Conservation (phyloP, 108 stramenopile genomes). For the Mediolabrus comicus region DNA sequence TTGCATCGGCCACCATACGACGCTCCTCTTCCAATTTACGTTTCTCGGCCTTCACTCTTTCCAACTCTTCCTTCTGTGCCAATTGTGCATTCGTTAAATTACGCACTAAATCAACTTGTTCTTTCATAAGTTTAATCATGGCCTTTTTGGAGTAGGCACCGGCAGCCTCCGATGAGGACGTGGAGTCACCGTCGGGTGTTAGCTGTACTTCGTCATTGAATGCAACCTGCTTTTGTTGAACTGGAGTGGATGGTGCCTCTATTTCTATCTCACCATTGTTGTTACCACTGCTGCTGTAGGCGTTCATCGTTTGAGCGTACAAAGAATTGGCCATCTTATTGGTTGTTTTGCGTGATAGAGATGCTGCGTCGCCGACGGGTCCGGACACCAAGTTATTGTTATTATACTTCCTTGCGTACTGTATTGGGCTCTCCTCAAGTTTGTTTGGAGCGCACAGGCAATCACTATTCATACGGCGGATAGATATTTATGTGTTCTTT, state of each 20-base stretch:
- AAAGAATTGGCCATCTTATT: neutral
- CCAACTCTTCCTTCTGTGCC: conserved; percentile 39
- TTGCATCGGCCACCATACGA: too few species aligned
- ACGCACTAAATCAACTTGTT: conserved; percentile 40
- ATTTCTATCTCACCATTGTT: neutral
- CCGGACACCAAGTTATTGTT: neutral
- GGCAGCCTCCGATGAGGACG: neutral
- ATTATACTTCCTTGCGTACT: neutral
- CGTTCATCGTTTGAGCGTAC: neutral
- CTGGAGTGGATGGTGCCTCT: neutral
- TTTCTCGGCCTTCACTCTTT: conserved; percentile 38
- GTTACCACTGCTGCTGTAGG: too few species aligned
- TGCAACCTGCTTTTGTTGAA: neutral
- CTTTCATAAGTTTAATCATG: conserved; percentile 34
- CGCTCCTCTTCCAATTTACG: conserved; percentile 16
- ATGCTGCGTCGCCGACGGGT: neutral
- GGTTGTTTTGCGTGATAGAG: too few species aligned
- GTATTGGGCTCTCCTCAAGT: neutral
- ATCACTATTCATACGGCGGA: neutral
- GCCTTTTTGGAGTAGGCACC: conserved; percentile 20
- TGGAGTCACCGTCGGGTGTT: neutral
- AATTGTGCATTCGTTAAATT: conserved; percentile 44
- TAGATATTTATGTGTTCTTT: too few species aligned
- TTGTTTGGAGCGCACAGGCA: neutral
- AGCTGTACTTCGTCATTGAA: neutral